Conservation (phyloP, 306 rosid species). For the Quercus suber region DNA sequence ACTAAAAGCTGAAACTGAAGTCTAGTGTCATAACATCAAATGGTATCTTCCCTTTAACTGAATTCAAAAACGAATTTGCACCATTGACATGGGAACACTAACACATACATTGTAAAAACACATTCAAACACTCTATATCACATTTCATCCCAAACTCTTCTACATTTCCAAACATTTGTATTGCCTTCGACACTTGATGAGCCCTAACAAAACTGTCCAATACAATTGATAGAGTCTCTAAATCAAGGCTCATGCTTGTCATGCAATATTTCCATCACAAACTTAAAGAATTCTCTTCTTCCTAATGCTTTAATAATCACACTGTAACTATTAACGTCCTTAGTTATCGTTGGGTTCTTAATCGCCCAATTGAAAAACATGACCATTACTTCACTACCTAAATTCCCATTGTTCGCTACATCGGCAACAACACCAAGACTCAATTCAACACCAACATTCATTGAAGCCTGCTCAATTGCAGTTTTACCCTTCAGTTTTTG, state of each 20-base stretch:
- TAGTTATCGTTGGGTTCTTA: too few species aligned
- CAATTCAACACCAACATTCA: constrained; percentile 35
- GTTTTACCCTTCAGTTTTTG: constrained; percentile 26
- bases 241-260: constrained; percentile 42
- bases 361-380: too few species aligned
- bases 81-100: too few species aligned
- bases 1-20: too few species aligned
- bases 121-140: constrained; percentile 41
- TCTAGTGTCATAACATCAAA: too few species aligned
- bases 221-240: constrained; percentile 39
- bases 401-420: constrained; percentile 58
- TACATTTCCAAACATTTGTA: constrained; percentile 46
- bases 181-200: constrained; percentile 56
- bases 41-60: too few species aligned
- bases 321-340: too few species aligned
- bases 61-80: too few species aligned
- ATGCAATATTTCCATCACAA: constrained; percentile 44
- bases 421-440: constrained; percentile 37
- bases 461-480: constrained; percentile 24
- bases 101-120: constrained; percentile 40
- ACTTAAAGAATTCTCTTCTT: constrained; percentile 60
- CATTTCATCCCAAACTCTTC: constrained; percentile 55
- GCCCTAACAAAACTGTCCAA: constrained; percentile 67
- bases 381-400: neutral
- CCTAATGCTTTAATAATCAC: constrained; percentile 19